Evolutionary conservation across 352 stramenopile genomes (phyloP).

Genomic region (Globisporangium cystogenes): DNA sequence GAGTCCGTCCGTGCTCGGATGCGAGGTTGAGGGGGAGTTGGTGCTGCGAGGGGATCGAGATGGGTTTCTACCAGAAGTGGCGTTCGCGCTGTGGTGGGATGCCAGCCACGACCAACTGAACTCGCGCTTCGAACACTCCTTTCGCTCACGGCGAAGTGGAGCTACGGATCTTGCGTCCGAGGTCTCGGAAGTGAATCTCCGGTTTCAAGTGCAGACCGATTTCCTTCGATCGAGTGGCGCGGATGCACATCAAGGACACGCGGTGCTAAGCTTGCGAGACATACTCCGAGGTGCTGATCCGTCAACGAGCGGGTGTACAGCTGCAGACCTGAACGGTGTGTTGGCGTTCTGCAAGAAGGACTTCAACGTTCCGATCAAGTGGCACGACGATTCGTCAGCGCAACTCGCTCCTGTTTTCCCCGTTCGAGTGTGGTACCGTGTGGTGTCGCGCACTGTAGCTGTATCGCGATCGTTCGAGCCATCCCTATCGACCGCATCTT

Average conservation of each 20-base stretch:
- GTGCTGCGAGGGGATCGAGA: slow-evolving; percentile 8
- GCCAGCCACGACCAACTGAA: slow-evolving; percentile 29
- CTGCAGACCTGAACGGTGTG: neutral
- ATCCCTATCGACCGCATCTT: neutral
- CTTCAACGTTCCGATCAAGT: slow-evolving; percentile 8
- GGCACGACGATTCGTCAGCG: neutral
- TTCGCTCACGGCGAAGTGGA: slow-evolving; percentile 10
- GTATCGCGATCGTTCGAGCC: neutral
- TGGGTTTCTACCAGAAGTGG: slow-evolving; percentile 4
- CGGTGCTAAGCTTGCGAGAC: slow-evolving; percentile 16
- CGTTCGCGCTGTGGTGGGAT: slow-evolving; percentile 61
- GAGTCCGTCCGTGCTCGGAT: slow-evolving; percentile 22
- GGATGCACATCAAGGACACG: slow-evolving; percentile 14
- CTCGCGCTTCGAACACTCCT: slow-evolving; percentile 33
- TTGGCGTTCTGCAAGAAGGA: slow-evolving; percentile 1
- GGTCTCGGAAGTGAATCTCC: slow-evolving; percentile 14
- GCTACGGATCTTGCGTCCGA: slow-evolving; percentile 8
- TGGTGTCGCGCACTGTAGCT: neutral
- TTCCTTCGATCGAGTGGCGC: slow-evolving; percentile 16
- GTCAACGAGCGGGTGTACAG: neutral
- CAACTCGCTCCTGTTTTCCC: slow-evolving; percentile 1
- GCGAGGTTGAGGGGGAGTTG: slow-evolving; percentile 35
- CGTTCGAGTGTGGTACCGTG: slow-evolving; percentile 6
- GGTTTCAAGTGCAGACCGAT: slow-evolving; percentile 19
- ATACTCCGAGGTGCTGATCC: neutral